A percentile compares a stretch with the other conserved stretches of the same genome.
Conservation (phyloP, 805 yeast genomes). For the Pichia gijzeniarum region DNA sequence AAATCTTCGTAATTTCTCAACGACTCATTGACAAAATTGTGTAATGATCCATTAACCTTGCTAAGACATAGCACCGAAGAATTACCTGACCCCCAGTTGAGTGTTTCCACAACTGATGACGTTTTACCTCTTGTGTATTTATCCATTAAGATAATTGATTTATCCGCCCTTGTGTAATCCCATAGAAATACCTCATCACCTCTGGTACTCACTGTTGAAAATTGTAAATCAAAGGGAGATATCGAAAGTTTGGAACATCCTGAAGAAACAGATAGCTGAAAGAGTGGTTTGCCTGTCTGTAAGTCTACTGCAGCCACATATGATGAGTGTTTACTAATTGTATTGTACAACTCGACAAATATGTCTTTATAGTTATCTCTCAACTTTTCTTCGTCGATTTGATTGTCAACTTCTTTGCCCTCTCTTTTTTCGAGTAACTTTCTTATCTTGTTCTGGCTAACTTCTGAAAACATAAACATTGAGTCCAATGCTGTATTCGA, state of each 20-base stretch:
- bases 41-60: constrained; percentile 50
- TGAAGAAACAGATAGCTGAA: constrained; percentile 50
- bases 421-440: constrained; percentile 24
- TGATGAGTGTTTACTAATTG: constrained; percentile 24
- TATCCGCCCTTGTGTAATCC: constrained; percentile 50
- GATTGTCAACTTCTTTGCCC: neutral
- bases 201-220: constrained; percentile 47
- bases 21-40: constrained; percentile 48
- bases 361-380: constrained; percentile 23
- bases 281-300: constrained; percentile 31
- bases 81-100: constrained; percentile 48
- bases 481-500: constrained; percentile 47
- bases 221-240: constrained; percentile 53
- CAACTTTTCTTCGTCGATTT: constrained; percentile 10
- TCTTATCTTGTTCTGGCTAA: constrained; percentile 39
- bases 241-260: constrained; percentile 56
- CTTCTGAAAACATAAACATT: constrained; percentile 36
- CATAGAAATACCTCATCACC: constrained; percentile 62
- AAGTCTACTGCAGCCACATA: constrained; percentile 46
- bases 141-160: constrained; percentile 48
- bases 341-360: constrained; percentile 24
- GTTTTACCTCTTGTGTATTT: constrained; percentile 59
- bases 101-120: constrained; percentile 42
- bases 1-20: constrained; percentile 14
- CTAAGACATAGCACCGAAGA: constrained; percentile 45